Evolutionary conservation across 1,284 basidiomycete species (phyloP), one percentile per base, ranked within the genome.

Genomic region (Phylloporus sp.): DNA sequence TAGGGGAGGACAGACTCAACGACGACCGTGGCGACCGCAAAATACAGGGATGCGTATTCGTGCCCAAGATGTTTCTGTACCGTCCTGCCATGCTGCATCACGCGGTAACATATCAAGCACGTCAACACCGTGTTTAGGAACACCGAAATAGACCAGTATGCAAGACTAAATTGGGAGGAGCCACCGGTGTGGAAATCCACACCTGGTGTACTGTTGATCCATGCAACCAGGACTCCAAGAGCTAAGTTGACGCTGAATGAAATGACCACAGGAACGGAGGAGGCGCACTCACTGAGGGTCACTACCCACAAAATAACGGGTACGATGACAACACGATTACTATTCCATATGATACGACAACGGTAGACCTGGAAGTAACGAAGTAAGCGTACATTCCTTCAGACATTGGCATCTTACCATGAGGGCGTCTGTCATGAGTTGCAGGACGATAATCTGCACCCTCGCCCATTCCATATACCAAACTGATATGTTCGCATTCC

Each of bases 341-440:
- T 61, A n/a, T 44, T 39, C 60, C 60, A 61, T 59, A 62, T 39
- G 20, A 60, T 22, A 10, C 32, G 50, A 52, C 60, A 60, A 12
- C 60, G 60, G 37, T 62, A 15, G 22, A 62, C 52, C 60, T 62
- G 39, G 26, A 37, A 29, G 22, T 29, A n/a, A 24, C 11, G 29
- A 26, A 44, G 18, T 59, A 20, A 59, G 52, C 24, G 29, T 20
- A 37, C 31, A 8, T 24, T 28, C 31, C 29, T 37, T 37, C 34
- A 37, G 15, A 15, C 15, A 37, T 15, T n/a, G 1, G 29, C 4
- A 10, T 31, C 66, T 59, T 46, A 70, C 69, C 66, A 68, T 63
- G 13, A 70, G 51, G 7, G 44, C 69, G 34, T 70, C 66, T 0
- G 66, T 63, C 68, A 69, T 68, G 31, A 66, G 60, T 32, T 68